Evolutionary conservation across 257 asterid genomes (phyloP).

Genomic region (Echium plantagineum): DNA sequence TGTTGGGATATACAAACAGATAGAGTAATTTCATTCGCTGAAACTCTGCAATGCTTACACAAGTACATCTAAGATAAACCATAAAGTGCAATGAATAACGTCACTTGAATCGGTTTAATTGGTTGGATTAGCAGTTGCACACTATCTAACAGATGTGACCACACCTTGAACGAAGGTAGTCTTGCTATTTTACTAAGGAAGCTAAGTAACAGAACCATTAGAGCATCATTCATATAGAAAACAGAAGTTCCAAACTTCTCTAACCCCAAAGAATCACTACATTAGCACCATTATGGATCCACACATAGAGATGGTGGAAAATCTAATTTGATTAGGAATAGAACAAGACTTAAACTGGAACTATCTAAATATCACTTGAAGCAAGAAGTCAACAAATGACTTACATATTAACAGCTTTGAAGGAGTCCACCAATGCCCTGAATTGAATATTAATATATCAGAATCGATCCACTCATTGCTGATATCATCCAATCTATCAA

Average conservation of each 20-base stretch:
- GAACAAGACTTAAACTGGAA: background rate
- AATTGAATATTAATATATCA: constrained; percentile 69
- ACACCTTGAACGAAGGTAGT: no score
- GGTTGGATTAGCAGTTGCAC: no score
- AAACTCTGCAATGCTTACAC: background rate
- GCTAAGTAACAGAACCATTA: background rate
- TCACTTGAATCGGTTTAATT: no score
- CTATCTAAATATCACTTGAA: background rate
- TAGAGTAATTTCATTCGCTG: background rate
- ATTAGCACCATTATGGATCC: background rate
- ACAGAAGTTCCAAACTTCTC: background rate
- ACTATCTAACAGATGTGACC: no score
- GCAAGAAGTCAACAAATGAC: constrained; percentile 12
- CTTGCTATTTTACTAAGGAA: background rate
- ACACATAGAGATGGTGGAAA: background rate
- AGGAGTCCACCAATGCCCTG: constrained; percentile 95
- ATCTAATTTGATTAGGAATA: background rate
- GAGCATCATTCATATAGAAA: background rate
- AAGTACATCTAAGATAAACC: background rate
- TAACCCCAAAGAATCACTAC: background rate
- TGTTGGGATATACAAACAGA: background rate
- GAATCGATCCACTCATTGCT: constrained; percentile 71
- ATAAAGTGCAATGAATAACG: no score
- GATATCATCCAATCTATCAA: constrained; percentile 66
- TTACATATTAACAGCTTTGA: constrained; percentile 76